Evolutionary conservation across 1,284 basidiomycete species (phyloP), one percentile per base, ranked within the genome.

Genomic region (Chondrostereum purpureum): DNA sequence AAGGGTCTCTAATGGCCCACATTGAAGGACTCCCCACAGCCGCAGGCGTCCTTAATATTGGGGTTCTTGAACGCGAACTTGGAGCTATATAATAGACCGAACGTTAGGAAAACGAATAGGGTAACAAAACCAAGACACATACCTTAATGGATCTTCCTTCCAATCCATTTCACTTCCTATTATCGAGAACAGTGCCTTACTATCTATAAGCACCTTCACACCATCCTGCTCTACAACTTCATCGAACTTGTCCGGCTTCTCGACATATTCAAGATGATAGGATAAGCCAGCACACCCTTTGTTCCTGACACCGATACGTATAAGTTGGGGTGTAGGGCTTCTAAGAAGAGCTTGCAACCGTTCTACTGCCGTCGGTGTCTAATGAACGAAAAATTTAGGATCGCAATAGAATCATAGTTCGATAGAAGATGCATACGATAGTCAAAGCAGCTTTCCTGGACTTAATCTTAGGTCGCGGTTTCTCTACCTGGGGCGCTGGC

Each of bases 81-180:
- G 45, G 91, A 84, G 60, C 89, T 91, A 56, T n/a, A 31, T 31
- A 8, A 31, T 8, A 37, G 36, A 36, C 23, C 42, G 44, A 58
- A 18, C 53, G 41, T 35, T 36, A 17, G 31, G 36, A 17, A 3
- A 43, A 43, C 21, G 39, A 39, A 14, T 47, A 36, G 10, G 12
- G 34, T 14, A 14, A 37, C 41, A 33, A 47, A 24, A n/a, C 17
- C 40, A 39, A 17, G 24, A 19, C 5, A 65, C 75, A 48, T 45
- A 87, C 85, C 89, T 92, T 39, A 97, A 67, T 24, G 80, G 67
- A 64, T 93, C 91, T 70, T 99, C 96, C 52, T 87, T 77, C 96
- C 96, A 99, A 62, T 96, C 93, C 96, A 99, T 99, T 71, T 88
- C 88, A 61, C 91, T 94, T 35, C 96, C 96, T 54, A 99, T 98